Conservation (phyloP, 1,284 basidiomycete genomes). For the Boletellus dicymbophilus region DNA sequence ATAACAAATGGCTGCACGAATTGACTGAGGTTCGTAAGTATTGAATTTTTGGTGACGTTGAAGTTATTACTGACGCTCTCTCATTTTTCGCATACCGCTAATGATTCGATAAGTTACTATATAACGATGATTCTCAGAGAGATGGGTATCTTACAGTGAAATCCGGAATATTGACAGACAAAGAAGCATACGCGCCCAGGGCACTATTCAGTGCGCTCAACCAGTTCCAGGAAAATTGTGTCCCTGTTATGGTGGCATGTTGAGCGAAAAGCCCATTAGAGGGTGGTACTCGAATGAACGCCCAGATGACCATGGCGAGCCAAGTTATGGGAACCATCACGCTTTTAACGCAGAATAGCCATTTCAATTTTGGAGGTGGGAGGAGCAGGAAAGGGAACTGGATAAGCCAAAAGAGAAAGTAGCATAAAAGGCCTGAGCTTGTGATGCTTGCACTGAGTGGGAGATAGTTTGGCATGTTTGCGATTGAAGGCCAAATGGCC, state of each 20-base stretch:
- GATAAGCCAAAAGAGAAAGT: constrained; percentile 67
- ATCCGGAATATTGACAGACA: constrained; percentile 61
- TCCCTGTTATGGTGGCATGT: constrained; percentile 39
- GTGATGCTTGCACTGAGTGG: constrained; percentile 56
- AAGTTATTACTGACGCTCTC: constrained; percentile 22
- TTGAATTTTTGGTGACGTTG: background rate
- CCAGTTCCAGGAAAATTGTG: constrained; percentile 53
- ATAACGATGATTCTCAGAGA: background rate
- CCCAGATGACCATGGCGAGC: constrained; percentile 61
- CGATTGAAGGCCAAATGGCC: constrained; percentile 66
- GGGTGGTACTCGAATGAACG: constrained; percentile 53
- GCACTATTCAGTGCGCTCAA: constrained; percentile 56
- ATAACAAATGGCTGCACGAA: constrained; percentile 59
- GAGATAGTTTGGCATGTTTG: constrained; percentile 54
- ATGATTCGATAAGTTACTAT: background rate
- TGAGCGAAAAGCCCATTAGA: constrained; percentile 44
- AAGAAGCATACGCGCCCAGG: constrained; percentile 50
- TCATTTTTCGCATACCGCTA: constrained; percentile 32
- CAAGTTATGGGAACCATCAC: constrained; percentile 57
- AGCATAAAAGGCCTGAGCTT: constrained; percentile 52
- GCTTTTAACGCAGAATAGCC: constrained; percentile 63
- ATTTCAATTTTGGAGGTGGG: constrained; percentile 60
- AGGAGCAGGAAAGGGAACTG: constrained; percentile 65
- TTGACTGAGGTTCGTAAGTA: constrained; percentile 35
- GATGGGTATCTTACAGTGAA: constrained; percentile 40